A percentile compares a stretch with the other conserved stretches of the same genome.
Evolutionary conservation across 805 yeast species (phyloP).

Genomic region (Yamadazyma sp.): DNA sequence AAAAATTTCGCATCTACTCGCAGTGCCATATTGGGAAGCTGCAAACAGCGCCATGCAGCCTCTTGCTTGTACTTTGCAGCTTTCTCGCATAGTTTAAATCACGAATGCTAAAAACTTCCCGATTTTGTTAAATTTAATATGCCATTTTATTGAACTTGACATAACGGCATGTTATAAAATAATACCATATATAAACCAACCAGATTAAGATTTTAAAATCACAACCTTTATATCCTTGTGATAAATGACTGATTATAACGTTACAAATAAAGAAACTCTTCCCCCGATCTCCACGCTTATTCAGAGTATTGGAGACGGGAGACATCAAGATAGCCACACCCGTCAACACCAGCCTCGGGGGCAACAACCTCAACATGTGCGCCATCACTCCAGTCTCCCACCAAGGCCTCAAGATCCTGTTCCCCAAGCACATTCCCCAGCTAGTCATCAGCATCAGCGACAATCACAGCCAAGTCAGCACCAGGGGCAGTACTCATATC

Average conservation of each 20-base stretch:
- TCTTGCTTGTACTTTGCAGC: conserved; percentile 4
- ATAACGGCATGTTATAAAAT: too few species aligned
- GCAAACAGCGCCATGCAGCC: conserved; percentile 6
- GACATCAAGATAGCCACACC: too few species aligned
- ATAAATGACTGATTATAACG: conserved; percentile 3
- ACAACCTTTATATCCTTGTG: conserved; percentile 1
- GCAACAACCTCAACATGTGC: too few species aligned
- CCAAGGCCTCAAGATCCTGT: too few species aligned
- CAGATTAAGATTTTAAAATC: too few species aligned
- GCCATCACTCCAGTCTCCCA: too few species aligned
- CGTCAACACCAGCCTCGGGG: too few species aligned
- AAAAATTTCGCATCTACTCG: conserved; percentile 4
- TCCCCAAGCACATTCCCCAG: too few species aligned
- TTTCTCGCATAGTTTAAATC: too few species aligned
- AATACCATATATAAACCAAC: too few species aligned
- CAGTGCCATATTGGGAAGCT: conserved; percentile 4
- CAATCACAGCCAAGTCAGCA: background rate
- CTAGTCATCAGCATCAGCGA: too few species aligned
- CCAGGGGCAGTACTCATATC: background rate
- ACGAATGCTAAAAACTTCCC: too few species aligned
- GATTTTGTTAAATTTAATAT: background rate
- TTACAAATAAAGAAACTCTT: background rate
- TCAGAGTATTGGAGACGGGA: conserved; percentile 1
- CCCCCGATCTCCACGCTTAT: conserved; percentile 3
- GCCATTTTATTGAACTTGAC: background rate